Percentiles rank a stretch among this genome's conserved stretches.
Conservation (phyloP, 2,329 filamentous ascomycete species). For the Trichoderma asperellum region DNA sequence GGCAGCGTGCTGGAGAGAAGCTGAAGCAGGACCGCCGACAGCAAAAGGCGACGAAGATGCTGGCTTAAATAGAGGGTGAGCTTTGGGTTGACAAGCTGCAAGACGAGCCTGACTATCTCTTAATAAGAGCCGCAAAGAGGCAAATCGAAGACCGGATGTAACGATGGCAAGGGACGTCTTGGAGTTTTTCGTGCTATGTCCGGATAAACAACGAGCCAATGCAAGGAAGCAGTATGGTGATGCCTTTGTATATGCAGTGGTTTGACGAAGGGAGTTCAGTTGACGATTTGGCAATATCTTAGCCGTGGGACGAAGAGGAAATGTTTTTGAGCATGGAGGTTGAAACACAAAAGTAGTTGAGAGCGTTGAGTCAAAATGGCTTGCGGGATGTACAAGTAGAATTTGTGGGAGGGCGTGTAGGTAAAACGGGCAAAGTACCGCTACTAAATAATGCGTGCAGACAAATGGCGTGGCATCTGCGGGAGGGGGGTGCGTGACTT, state of each 20-base stretch:
- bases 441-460: not conserved
- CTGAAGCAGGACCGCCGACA: not conserved
- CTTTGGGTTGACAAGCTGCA: conserved; percentile 9
- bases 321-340: conserved; percentile 20
- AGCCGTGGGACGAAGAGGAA: conserved; percentile 9
- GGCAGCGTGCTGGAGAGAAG: conserved; percentile 1
- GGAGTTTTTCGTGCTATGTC: conserved; percentile 20
- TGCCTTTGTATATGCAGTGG: conserved; percentile 1
- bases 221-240: not conserved
- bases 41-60: not conserved
- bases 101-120: not conserved
- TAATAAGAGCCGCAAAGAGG: conserved; percentile 23
- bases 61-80: conserved; percentile 6
- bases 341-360: conserved; percentile 24
- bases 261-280: not conserved
- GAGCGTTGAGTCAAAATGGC: conserved; percentile 26
- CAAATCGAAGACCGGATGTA: conserved; percentile 26
- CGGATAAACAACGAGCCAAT: conserved; percentile 10
- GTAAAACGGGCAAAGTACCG: not conserved
- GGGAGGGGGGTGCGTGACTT: not conserved
- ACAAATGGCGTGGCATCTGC: not conserved
- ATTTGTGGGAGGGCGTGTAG: not conserved
- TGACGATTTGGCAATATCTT: not conserved
- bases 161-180: conserved; percentile 15
- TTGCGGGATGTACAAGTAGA: conserved; percentile 15